Evolutionary conservation across 768 basidiomycete genomes (phyloP).

Genomic region (Tulasnella sp.): DNA sequence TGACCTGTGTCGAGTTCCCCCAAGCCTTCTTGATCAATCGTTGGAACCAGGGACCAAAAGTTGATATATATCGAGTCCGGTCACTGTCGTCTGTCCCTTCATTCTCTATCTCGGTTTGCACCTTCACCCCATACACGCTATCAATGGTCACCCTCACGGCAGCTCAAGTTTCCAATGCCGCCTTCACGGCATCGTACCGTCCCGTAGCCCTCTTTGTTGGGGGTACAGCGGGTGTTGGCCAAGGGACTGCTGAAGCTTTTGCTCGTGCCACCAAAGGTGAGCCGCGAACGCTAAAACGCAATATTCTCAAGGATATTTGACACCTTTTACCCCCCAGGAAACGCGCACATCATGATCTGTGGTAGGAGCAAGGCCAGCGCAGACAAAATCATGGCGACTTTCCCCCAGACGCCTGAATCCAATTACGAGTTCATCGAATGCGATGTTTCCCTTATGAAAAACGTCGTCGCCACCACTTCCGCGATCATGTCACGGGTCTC

Average conservation of each 20-base stretch:
- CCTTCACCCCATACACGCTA: no score
- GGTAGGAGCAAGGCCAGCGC: conserved; percentile 20
- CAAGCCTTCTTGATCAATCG: no score
- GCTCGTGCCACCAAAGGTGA: conserved; percentile 13
- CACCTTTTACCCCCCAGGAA: conserved; percentile 4
- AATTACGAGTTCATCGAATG: conserved; percentile 26
- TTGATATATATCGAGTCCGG: no score
- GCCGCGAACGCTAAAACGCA: neutral
- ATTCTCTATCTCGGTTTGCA: no score
- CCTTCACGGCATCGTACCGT: neutral
- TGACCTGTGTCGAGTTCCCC: no score
- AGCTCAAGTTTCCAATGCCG: neutral
- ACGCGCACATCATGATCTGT: conserved; percentile 20
- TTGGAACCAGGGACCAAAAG: no score
- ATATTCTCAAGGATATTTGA: neutral
- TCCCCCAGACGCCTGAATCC: conserved; percentile 14
- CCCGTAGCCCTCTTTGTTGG: conserved; percentile 18
- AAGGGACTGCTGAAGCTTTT: conserved; percentile 10
- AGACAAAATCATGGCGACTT: conserved; percentile 16
- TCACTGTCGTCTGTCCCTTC: no score
- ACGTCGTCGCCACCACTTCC: conserved; percentile 10
- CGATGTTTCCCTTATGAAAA: conserved; percentile 21
- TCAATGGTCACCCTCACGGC: conserved; percentile 2
- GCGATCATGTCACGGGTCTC: neutral
- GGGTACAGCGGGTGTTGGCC: conserved; percentile 14